A percentile compares a stretch with the other conserved stretches of the same genome.
phyloP scores from a whole-genome alignment of 805 yeast genomes.

The Metschnikowia reukaufii region DNA sequence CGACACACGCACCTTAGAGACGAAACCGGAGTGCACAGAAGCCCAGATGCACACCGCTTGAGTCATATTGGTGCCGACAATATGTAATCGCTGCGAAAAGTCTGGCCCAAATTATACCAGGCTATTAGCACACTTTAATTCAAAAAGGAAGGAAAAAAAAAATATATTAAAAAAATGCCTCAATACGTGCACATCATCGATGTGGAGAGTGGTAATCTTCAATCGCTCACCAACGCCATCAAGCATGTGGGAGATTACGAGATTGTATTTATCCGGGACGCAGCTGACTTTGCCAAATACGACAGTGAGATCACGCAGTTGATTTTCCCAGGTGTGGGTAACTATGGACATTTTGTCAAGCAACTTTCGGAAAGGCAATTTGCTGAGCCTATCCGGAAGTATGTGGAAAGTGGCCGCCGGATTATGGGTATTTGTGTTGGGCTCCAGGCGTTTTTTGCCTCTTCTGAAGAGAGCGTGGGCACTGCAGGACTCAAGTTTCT shows the following conservation, averaged over 20 bases:
- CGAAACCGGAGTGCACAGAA: background rate
- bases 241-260: conserved; percentile 67
- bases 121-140: background rate
- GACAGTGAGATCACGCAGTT: conserved; percentile 52
- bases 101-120: background rate
- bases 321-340: conserved; percentile 96
- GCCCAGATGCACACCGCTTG: background rate
- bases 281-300: conserved; percentile 49
- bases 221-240: conserved; percentile 85
- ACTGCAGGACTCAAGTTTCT: conserved; percentile 49
- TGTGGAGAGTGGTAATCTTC: conserved; percentile 91
- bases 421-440: conserved; percentile 99
- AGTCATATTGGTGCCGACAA: background rate
- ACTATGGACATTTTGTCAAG: conserved; percentile 89
- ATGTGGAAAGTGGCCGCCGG: conserved; percentile 75
- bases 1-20: background rate
- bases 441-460: conserved; percentile 75
- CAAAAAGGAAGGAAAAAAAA: background rate
- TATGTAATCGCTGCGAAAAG: background rate
- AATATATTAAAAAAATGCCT: background rate
- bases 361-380: conserved; percentile 63
- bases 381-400: conserved; percentile 61
- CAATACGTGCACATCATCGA: conserved; percentile 68
- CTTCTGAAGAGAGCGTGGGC: conserved; percentile 73
- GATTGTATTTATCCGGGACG: conserved; percentile 58